A percentile compares a stretch with the other conserved stretches of the same genome.
phyloP scores from a whole-genome alignment of 768 basidiomycete species.

The Termitomyces sp. region DNA sequence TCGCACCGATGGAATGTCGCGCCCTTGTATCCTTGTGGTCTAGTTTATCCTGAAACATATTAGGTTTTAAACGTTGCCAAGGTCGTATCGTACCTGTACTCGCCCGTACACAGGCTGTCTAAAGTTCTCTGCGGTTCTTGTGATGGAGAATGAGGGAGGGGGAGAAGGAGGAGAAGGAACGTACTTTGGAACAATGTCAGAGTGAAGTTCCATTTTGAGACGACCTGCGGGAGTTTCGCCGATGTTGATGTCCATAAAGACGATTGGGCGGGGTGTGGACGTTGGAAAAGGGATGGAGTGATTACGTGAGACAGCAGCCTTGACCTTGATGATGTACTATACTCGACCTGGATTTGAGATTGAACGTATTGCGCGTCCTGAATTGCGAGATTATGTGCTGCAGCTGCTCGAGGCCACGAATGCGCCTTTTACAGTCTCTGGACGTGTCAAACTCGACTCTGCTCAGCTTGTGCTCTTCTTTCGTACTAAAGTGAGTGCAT shows the following conservation, averaged over 20 bases:
- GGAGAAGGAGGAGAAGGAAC: too few relatives aligned
- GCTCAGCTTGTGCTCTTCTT: slow-evolving; percentile 70
- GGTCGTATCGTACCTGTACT: slow-evolving; percentile 70
- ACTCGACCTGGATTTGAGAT: too few relatives aligned
- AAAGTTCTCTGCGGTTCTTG: slow-evolving; percentile 98
- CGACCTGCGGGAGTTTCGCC: slow-evolving; percentile 95
- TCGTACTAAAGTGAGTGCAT: slow-evolving; percentile 50
- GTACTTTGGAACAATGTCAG: slow-evolving; percentile 94
- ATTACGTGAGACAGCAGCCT: too few relatives aligned
- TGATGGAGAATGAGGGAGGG: too few relatives aligned
- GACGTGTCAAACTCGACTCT: slow-evolving; percentile 67
- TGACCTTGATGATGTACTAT: too few relatives aligned
- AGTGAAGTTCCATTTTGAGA: slow-evolving; percentile 96
- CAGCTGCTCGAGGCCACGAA: slow-evolving; percentile 53
- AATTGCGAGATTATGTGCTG: slow-evolving; percentile 50
- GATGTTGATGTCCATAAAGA: slow-evolving; percentile 96
- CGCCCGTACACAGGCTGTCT: slow-evolving; percentile 97
- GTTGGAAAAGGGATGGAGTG: background rate
- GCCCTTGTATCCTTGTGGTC: slow-evolving; percentile 88
- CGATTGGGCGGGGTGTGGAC: slow-evolving; percentile 61
- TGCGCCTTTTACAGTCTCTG: slow-evolving; percentile 58
- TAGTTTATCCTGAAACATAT: slow-evolving; percentile 54
- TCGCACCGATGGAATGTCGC: slow-evolving; percentile 90
- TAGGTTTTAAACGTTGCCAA: slow-evolving; percentile 5
- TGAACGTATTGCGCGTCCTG: too few relatives aligned